Base-by-base conservation (phyloP, 805 yeast species). In the Wickerhamiella musiphila region DNA sequence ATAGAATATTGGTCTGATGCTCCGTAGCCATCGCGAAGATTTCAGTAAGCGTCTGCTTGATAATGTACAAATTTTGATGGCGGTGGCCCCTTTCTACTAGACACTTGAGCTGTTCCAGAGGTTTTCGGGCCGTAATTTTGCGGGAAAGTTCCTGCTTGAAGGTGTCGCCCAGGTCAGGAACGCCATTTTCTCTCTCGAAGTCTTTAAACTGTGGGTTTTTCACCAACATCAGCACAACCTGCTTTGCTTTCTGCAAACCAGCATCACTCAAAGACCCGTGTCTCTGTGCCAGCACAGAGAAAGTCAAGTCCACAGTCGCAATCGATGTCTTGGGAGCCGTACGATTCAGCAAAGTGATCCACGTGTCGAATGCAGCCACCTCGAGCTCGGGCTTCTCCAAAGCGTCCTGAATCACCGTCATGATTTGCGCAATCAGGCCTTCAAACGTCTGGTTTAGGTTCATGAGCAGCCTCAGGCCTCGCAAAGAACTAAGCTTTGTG, bases 381-480 rank as follows among this genome's bases (percentile, higher is more conserved):
- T 74, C 74, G 10, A 83, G 61, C 16, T 69, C 70, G 0, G 63
- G 55, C 13, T 65, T 66, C 24, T 74, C 83, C 15, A 84, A 53
- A 0, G 86, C 74, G 1, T 83, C 72, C 47, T 82, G 94, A 9
- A 86, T 56, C 44, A 93, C 78, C 2, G 93, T 77, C 37, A 81
- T 75, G 4, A 86, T 68, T 48, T 84, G 96, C 0, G 94, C 92
- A 22, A 78, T 53, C 0, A 81, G 79, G 2, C 78, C 67, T 4
- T 70, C 65, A 19, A 78, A 66, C 11, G 72, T 60, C 17, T 62
- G 57, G 5, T 65, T 65, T 2, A 70, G 56, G 2, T 70, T 53
- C 5, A 78, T 68, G 16, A 86, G 53, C 35, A 75, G 68, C 23
- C 73, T 68, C 19, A 86, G 66, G 1, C 94, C 94, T 35, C 70